A percentile compares a stretch with the other conserved stretches of the same genome.
phyloP scores from a whole-genome alignment of 2,329 filamentous ascomycete genomes.

The Biscogniauxia mediterranea region DNA sequence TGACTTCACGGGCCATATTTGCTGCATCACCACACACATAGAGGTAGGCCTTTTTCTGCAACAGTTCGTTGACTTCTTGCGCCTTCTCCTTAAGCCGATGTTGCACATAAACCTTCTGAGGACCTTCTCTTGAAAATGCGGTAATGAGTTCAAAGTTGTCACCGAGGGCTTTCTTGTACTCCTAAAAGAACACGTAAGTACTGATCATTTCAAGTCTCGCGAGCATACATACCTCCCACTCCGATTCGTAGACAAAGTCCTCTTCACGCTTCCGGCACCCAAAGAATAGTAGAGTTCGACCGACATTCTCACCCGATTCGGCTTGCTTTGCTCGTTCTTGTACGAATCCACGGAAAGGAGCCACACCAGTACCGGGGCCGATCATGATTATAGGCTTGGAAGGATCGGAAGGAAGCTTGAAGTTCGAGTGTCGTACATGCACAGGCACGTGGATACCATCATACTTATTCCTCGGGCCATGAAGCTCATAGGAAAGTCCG shows the following conservation, averaged over 20 bases:
- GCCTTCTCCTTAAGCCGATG: conserved; percentile 83
- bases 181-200: conserved; percentile 48
- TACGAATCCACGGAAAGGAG: conserved; percentile 92
- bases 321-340: conserved; percentile 88
- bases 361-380: conserved; percentile 93
- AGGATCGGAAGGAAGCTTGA: conserved; percentile 96
- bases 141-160: conserved; percentile 89
- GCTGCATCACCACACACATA: conserved; percentile 98
- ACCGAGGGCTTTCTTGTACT: conserved; percentile 79
- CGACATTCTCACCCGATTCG: conserved; percentile 76
- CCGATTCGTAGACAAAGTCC: conserved; percentile 87
- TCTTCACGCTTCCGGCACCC: conserved; percentile 86
- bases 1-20: conserved; percentile 95
- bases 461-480: conserved; percentile 92
- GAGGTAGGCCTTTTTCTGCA: conserved; percentile 86
- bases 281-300: conserved; percentile 88
- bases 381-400: conserved; percentile 94
- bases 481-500: conserved; percentile 82
- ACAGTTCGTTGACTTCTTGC: conserved; percentile 80
- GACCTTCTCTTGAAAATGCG: conserved; percentile 87
- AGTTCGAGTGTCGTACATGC: conserved; percentile 96
- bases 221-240: conserved; percentile 76
- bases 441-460: conserved; percentile 93
- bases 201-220: not conserved
- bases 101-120: conserved; percentile 95